Percentiles rank a stretch among this genome's conserved stretches.
Evolutionary conservation across 805 yeast species (phyloP).

Genomic region (Tetrapisispora namnaoensis): DNA sequence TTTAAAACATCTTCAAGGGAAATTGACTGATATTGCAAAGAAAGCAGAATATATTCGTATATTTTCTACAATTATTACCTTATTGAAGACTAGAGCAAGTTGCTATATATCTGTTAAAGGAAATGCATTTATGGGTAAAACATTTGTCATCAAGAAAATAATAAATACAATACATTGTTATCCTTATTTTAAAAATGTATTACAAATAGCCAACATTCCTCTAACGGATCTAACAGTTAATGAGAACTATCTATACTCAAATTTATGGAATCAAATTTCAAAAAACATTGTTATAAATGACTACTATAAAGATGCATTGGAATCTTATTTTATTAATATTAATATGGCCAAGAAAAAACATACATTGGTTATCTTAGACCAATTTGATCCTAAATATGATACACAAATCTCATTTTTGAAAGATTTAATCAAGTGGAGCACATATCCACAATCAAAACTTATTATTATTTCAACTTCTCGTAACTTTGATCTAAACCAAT

Average conservation of each 20-base stretch:
- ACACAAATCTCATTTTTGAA: neutral
- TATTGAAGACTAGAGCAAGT: neutral
- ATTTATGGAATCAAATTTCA: constrained; percentile 66
- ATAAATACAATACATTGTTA: neutral
- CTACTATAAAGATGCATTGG: constrained; percentile 57
- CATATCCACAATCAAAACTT: neutral
- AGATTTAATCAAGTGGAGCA: neutral
- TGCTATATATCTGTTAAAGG: neutral
- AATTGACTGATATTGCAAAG: neutral
- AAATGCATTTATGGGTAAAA: neutral
- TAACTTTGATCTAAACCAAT: neutral
- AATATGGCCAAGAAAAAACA: constrained; percentile 28
- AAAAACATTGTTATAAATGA: constrained; percentile 48
- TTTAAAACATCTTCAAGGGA: neutral
- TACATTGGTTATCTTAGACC: constrained; percentile 67
- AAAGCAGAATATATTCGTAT: neutral
- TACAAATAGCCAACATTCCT: neutral
- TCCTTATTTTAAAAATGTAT: neutral
- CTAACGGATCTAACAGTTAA: neutral
- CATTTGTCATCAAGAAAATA: neutral
- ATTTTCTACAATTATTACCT: neutral
- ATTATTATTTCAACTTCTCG: neutral
- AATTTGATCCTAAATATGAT: neutral
- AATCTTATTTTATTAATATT: constrained; percentile 47
- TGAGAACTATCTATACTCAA: constrained; percentile 40